These are phyloP conservation scores for Soucietia sequanensis DNA, from an alignment of 805 yeast species.

Conservation along the genomic window DNA sequence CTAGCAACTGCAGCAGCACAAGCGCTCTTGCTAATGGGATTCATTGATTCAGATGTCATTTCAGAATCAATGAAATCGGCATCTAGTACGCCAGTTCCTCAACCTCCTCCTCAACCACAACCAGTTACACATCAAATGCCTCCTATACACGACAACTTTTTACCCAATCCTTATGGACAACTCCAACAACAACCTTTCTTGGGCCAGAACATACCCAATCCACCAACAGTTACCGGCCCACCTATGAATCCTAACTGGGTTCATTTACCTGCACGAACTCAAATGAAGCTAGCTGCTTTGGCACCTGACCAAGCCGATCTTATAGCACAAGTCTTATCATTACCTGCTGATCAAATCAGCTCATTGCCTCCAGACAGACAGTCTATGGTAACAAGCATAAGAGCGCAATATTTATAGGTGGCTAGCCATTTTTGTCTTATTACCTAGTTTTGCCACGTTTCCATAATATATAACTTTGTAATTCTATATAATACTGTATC, in stretches of 20 bases:
- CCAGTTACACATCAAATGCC: slow-evolving; percentile 10
- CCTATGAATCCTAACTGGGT: slow-evolving; percentile 42
- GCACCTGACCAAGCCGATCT: slow-evolving; percentile 58
- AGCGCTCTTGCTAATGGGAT: slow-evolving; percentile 73
- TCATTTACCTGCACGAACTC: slow-evolving; percentile 47
- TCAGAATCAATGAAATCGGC: slow-evolving; percentile 48
- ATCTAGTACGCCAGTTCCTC: slow-evolving; percentile 14
- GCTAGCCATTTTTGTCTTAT: neutral
- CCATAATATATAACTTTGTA: no score
- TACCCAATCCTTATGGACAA: slow-evolving; percentile 11
- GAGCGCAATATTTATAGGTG: slow-evolving; percentile 48
- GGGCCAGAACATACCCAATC: slow-evolving; percentile 8
- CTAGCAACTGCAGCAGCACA: slow-evolving; percentile 70
- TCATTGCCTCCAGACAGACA: slow-evolving; percentile 52
- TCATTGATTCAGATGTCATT: slow-evolving; percentile 69
- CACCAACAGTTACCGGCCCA: slow-evolving; percentile 13
- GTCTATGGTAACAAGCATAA: slow-evolving; percentile 53
- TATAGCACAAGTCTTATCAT: slow-evolving; percentile 51
- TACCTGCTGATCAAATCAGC: slow-evolving; percentile 50
- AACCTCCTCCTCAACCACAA: slow-evolving; percentile 14
- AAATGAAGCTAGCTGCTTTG: slow-evolving; percentile 48
- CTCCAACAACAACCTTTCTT: slow-evolving; percentile 11
- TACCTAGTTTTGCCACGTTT: no score
- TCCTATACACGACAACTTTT: slow-evolving; percentile 6
- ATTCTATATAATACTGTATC: no score